Evolutionary conservation across 768 basidiomycete genomes (phyloP), one percentile per base, ranked within the genome.

Genomic region (Mrakia frigida): DNA sequence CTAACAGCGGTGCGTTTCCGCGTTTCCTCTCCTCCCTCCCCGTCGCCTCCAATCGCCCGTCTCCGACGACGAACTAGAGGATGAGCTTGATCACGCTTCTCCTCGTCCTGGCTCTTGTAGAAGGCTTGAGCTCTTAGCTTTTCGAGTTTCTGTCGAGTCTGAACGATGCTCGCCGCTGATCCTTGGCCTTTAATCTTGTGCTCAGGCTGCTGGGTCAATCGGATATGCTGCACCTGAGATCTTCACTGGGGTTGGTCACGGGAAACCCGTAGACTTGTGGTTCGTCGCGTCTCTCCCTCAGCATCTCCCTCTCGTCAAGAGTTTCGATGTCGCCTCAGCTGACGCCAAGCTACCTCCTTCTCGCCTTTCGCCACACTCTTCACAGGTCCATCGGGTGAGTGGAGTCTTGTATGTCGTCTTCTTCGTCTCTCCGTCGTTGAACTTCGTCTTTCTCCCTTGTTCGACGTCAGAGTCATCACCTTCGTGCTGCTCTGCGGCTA

Each of bases 401-500:
- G 78, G 7, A 31, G 13, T 6, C 35, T 41, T 41, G 18, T 37
- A 7, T 39, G 4, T 11, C 63, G 70, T 61, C 35, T 60, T n/a
- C 23, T 25, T 63, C 35, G 41, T 11, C 37, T 2, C 21, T 18
- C 52, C 63, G 2, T 23, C n/a, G 23, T 41, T 65, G 43, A 43
- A 9, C 5, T 14, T 43, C 43, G 28, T 33, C 28, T 79, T 10
- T 25, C 25, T 2, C 28, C 39, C 10, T 11, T 9, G 3, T 43
- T 43, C 5, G 10, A 43, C 43, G 43, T 14, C 71, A 95, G 94
- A 0, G 88, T 98, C 78, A 98, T 99, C 80, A 91, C 95, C 25
- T 98, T 96, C 83, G 93, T 97, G 72, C 86, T 98, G 21, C 87
- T 97, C 2, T 96, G 96, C 80, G 96, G 96, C 3, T 98, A 98